phyloP scores from a whole-genome alignment of 768 basidiomycete species.

The Phanerochaete carnosa region DNA sequence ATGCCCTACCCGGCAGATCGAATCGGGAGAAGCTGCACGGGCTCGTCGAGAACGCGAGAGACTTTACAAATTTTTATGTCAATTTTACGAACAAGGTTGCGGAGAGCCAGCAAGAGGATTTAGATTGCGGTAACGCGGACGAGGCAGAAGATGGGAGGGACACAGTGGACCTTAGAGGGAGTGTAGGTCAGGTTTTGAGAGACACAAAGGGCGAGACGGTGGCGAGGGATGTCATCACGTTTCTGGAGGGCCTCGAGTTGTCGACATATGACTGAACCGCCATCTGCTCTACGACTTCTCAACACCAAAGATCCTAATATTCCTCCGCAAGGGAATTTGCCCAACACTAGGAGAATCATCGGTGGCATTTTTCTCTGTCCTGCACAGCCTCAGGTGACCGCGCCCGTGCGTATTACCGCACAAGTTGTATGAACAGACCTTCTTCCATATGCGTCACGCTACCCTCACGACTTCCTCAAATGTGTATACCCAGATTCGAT shows the following conservation, averaged over 20 bases:
- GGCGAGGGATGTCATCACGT: constrained; percentile 43
- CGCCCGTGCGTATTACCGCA: background rate
- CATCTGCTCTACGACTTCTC: background rate
- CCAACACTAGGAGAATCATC: background rate
- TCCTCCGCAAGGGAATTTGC: background rate
- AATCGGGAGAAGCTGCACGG: constrained; percentile 26
- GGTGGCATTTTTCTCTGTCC: background rate
- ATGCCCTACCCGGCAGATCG: constrained; percentile 33
- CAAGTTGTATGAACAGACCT: background rate
- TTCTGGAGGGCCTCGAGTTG: constrained; percentile 42
- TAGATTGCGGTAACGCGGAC: background rate
- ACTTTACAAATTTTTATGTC: constrained; percentile 41
- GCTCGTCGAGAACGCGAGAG: constrained; percentile 34
- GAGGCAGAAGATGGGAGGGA: background rate
- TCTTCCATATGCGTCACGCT: background rate
- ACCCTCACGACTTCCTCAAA: background rate
- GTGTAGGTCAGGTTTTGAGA: constrained; percentile 12
- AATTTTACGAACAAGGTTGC: constrained; percentile 29
- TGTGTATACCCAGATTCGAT: background rate
- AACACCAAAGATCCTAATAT: background rate
- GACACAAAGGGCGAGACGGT: constrained; percentile 28
- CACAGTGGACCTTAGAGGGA: background rate
- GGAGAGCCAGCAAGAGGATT: constrained; percentile 10
- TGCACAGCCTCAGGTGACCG: background rate
- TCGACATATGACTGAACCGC: constrained; percentile 9